Conservation (phyloP, 108 stramenopile genomes). For the Pseudonitzschia pungens region DNA sequence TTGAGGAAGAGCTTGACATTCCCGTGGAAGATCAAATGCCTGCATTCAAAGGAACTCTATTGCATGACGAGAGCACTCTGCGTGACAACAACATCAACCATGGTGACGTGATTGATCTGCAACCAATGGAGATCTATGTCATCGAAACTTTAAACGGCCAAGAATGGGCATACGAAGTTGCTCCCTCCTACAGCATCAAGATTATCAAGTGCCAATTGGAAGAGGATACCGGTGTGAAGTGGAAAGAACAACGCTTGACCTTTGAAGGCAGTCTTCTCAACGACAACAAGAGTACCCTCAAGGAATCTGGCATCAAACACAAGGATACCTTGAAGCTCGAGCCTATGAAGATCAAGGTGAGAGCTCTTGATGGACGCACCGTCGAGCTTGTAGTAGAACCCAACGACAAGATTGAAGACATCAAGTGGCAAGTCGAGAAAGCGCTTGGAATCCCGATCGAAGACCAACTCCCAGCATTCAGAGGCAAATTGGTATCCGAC, state of each 20-base stretch:
- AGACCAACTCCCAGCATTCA: constrained; percentile 18
- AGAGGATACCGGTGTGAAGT: constrained; percentile 15
- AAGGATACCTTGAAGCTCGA: constrained; percentile 17
- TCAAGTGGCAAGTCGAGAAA: constrained; percentile 28
- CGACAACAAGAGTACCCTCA: constrained; percentile 17
- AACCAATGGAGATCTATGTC: constrained; percentile 39
- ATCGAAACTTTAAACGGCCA: not conserved
- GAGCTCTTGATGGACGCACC: constrained; percentile 22
- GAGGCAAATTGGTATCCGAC: constrained; percentile 26
- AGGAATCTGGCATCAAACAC: constrained; percentile 24
- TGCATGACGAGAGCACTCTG: constrained; percentile 22
- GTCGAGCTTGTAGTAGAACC: constrained; percentile 22
- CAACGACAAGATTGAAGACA: constrained; percentile 21
- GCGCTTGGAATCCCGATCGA: constrained; percentile 21
- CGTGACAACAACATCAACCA: constrained; percentile 23
- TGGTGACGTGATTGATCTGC: constrained; percentile 26
- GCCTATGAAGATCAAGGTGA: constrained; percentile 30
- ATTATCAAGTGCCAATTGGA: constrained; percentile 29
- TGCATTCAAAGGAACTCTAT: constrained; percentile 23
- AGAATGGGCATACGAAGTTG: constrained; percentile 11
- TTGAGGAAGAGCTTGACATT: constrained; percentile 18
- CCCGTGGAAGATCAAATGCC: constrained; percentile 21
- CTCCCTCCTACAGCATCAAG: not conserved
- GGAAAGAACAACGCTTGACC: constrained; percentile 4
- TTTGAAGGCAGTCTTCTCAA: constrained; percentile 15